Base-by-base conservation (phyloP, 164 flowering plant genomes). In the Macadamia tetraphylla region DNA sequence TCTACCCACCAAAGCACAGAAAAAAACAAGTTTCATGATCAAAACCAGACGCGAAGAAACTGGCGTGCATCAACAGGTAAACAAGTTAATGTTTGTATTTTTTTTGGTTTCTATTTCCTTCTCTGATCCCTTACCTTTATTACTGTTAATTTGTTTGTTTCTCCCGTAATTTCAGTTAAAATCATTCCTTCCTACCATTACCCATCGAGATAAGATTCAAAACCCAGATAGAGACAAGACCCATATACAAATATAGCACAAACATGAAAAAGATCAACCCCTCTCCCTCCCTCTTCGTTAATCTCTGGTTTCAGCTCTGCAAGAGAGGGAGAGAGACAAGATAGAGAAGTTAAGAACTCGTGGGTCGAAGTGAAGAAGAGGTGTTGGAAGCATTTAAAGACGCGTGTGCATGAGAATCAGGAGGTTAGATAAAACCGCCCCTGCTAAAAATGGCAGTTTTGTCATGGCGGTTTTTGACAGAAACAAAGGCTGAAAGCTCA, bases 381-480 rank as follows among this genome's bases (percentile, higher is more conserved):
- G 53, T 32, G 78, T 44, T 58, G 58, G 70, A 53, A 29, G 40
- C 73, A 62, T 64, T 64, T 71, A 76, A 74, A 74, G 73, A 69
- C 55, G 73, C 71, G 66, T 74, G 70, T 75, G 81, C 81, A 77
- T 73, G 76, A 62, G 71, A 78, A 77, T 81, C 82, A 77, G 80
- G 76, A 71, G 82, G 70, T 75, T 79, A 67, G 68, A 51, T 40
- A 58, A 76, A 74, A 74, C 66, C 72, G 23, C 66, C 72, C 29
- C 49, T 23, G 43, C 52, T 48, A 8, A 29, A 60, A 62, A 72
- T 61, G 75, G 66, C 44, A 62, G 52, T 74, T 65, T 74, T 74
- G 23, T 30, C 14, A 55, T 60, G 66, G 75, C 71, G 60, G 71
- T 69, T 61, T 69, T 18, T 29, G 0, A 44, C 63, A 58, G 57